These are phyloP conservation scores for Suillus clintonianus DNA, from an alignment of 768 basidiomycete species.

Conservation along the genomic window DNA sequence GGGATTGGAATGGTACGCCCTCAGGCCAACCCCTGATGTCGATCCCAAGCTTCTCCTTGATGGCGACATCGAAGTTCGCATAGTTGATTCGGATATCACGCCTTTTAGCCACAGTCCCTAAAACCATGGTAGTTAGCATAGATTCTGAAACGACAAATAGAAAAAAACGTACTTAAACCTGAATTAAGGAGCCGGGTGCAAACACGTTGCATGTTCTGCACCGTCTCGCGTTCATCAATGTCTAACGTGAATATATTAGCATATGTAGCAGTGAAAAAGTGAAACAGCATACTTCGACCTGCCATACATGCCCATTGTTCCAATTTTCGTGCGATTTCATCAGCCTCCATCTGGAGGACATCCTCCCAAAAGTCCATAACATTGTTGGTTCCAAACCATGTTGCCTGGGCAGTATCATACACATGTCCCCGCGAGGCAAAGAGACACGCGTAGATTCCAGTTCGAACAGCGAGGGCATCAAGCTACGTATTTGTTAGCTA, in stretches of 20 bases:
- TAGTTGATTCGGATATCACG: neutral
- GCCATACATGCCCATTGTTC: constrained; percentile 9
- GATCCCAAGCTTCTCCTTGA: constrained; percentile 2
- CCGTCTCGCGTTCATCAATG: neutral
- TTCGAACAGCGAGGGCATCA: constrained; percentile 1
- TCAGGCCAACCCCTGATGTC: constrained; percentile 9
- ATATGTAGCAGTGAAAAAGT: neutral
- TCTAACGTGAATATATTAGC: neutral
- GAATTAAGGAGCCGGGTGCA: neutral
- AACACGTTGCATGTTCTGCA: neutral
- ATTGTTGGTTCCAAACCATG: constrained; percentile 7
- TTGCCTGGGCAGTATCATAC: neutral
- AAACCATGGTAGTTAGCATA: neutral
- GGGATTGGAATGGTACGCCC: constrained; percentile 1
- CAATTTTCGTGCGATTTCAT: neutral
- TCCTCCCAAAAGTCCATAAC: constrained; percentile 10
- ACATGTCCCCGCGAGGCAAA: constrained; percentile 2
- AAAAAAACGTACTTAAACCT: neutral
- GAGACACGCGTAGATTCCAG: neutral
- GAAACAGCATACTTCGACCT: constrained; percentile 2
- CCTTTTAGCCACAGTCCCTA: neutral
- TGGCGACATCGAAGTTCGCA: neutral
- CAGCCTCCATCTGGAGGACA: constrained; percentile 5
- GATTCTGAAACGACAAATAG: neutral
- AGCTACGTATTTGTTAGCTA: neutral